Percentiles rank a stretch among this genome's conserved stretches.
Conservation (phyloP, 1,284 basidiomycete genomes). For the Lignosus rhinocerotis region DNA sequence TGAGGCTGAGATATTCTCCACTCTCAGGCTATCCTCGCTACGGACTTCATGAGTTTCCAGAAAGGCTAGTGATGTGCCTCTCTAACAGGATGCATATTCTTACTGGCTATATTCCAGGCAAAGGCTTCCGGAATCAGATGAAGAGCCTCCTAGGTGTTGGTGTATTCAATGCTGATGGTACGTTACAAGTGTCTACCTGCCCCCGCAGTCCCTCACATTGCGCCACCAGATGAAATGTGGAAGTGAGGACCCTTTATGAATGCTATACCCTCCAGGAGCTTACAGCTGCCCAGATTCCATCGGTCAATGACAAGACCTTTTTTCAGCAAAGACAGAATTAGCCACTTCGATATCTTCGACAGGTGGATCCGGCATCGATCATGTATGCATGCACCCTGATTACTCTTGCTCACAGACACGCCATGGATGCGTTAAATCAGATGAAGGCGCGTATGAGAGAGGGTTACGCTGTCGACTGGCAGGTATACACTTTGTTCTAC, state of each 20-base stretch:
- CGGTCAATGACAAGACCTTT: constrained; percentile 54
- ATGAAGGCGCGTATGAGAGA: constrained; percentile 39
- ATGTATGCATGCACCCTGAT: not conserved
- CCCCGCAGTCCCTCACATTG: not conserved
- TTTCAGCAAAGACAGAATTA: constrained; percentile 50
- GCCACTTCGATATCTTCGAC: constrained; percentile 53
- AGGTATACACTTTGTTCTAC: constrained; percentile 33
- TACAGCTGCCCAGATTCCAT: constrained; percentile 40
- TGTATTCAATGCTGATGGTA: constrained; percentile 42
- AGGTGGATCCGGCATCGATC: constrained; percentile 1
- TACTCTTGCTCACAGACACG: constrained; percentile 22
- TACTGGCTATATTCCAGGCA: constrained; percentile 7
- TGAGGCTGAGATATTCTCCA: not conserved
- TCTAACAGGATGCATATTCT: not conserved
- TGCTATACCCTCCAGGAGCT: not conserved
- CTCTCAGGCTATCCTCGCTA: constrained; percentile 31
- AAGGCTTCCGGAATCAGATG: constrained; percentile 22
- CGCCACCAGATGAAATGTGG: constrained; percentile 31
- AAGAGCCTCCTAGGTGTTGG: constrained; percentile 36
- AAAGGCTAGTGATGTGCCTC: constrained; percentile 26
- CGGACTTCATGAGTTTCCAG: constrained; percentile 32
- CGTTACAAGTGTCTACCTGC: not conserved
- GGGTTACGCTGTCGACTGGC: constrained; percentile 52
- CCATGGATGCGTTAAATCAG: constrained; percentile 29
- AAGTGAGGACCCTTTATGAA: constrained; percentile 22